phyloP scores from a whole-genome alignment of 306 rosid genomes.

The Fragaria ananassa region DNA sequence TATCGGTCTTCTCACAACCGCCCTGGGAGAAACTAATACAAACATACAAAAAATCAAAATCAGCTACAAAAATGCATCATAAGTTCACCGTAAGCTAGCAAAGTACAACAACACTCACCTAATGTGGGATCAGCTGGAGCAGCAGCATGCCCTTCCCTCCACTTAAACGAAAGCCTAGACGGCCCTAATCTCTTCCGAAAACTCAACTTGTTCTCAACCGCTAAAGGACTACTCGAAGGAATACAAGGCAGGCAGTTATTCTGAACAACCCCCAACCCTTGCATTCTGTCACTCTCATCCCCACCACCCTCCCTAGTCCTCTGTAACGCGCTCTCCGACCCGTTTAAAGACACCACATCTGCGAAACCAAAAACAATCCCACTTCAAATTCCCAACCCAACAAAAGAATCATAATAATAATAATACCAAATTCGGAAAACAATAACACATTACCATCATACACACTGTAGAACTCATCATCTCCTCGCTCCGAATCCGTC shows the following conservation, averaged over 20 bases:
- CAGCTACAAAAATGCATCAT: neutral
- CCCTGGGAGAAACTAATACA: slow-evolving; percentile 71
- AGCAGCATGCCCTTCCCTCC: slow-evolving; percentile 57
- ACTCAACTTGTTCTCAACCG: slow-evolving; percentile 43
- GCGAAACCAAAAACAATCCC: neutral
- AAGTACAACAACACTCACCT: slow-evolving; percentile 48
- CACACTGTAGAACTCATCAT: slow-evolving; percentile 86
- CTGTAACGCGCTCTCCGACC: slow-evolving; percentile 36
- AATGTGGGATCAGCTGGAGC: slow-evolving; percentile 32
- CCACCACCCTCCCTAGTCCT: slow-evolving; percentile 23
- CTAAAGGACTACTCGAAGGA: slow-evolving; percentile 34
- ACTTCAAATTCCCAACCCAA: neutral
- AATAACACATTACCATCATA: slow-evolving; percentile 54
- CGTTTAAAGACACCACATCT: slow-evolving; percentile 44
- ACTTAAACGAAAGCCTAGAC: slow-evolving; percentile 77
- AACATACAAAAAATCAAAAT: slow-evolving; percentile 23
- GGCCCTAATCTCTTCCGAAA: slow-evolving; percentile 44
- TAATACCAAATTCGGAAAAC: neutral
- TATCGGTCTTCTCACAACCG: slow-evolving; percentile 50
- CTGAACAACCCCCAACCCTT: slow-evolving; percentile 46
- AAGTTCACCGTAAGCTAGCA: neutral
- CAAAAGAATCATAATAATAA: neutral
- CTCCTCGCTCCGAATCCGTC: slow-evolving; percentile 79
- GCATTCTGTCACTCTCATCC: slow-evolving; percentile 42
- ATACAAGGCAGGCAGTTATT: slow-evolving; percentile 67